Evolutionary conservation across 306 rosid genomes (phyloP), one percentile per base, ranked within the genome.

Genomic region (Dryas alaskensis): DNA sequence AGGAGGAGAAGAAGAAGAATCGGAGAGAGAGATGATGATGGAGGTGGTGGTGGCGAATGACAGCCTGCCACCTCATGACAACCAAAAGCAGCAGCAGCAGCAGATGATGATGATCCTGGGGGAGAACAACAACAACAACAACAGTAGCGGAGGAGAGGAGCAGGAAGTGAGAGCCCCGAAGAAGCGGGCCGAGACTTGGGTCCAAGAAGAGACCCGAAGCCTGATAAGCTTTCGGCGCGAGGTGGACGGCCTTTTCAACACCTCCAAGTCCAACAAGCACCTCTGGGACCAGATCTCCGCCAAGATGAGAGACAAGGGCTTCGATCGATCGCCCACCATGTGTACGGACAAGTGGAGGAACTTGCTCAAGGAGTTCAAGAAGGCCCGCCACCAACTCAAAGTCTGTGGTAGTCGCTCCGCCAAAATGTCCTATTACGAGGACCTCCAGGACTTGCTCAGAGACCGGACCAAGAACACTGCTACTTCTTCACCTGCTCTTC

Each of bases 301-400:
- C 0, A 92, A 86, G 79, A 92, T 94, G 99, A 87, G 92, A 45
- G 97, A 83, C 0, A 89, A 92, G 75, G 98, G 99, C 12, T 94
- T 94, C 74, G 97, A 92, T 80, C 90, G 99, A 7, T 91, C 97
- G 0, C 96, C 99, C 0, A 94, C 96, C 6, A 94, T 94, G 99
- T 94, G 99, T 79, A 94, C 99, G 8, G 99, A 94, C 52, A 94
- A 94, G 74, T 94, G 99, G 99, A 81, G 99, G 77, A 94, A 94
- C 76, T 79, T 94, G 45, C 81, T 92, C 27, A 94, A 94, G 84
- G 99, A 94, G 88, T 92, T 92, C 70, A 94, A 94, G 92, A 94
- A 94, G 80, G 96, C 99, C 0, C 84, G 88, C 81, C 96, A 94
- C 55, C 91, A 84, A 4, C 52, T 45, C 7, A 70, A 55, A 7